A percentile compares a stretch with the other conserved stretches of the same genome.
These are phyloP conservation scores for Trichophaea hybrida DNA, from an alignment of 2,329 filamentous ascomycete genomes.

Conservation along the genomic window DNA sequence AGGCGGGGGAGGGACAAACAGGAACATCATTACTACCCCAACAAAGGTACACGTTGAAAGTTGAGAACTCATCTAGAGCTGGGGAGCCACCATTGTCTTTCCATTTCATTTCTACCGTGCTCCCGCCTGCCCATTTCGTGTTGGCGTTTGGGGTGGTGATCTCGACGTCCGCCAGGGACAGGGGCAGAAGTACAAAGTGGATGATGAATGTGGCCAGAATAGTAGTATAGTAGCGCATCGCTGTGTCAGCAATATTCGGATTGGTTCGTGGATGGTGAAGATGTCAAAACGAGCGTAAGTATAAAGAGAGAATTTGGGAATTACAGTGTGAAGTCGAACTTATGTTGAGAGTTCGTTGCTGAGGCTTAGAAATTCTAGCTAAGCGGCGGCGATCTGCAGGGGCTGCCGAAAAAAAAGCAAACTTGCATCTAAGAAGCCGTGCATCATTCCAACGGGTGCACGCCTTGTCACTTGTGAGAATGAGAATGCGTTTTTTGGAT, in stretches of 20 bases:
- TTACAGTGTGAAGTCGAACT: too few relatives aligned
- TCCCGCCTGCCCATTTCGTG: slow-evolving; percentile 4
- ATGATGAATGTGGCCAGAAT: slow-evolving; percentile 13
- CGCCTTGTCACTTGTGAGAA: too few relatives aligned
- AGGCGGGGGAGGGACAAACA: slow-evolving; percentile 1
- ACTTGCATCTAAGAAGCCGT: too few relatives aligned
- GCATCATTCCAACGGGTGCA: too few relatives aligned
- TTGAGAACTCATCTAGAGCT: slow-evolving; percentile 8
- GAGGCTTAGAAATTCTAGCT: too few relatives aligned
- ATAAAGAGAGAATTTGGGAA: too few relatives aligned
- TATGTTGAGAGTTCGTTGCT: too few relatives aligned
- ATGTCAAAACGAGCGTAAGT: too few relatives aligned
- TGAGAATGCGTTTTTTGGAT: too few relatives aligned
- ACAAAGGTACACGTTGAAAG: slow-evolving; percentile 11
- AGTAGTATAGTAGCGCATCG: background rate
- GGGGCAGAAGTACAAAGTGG: slow-evolving; percentile 20
- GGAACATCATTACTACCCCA: slow-evolving; percentile 8
- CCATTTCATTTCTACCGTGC: slow-evolving; percentile 11
- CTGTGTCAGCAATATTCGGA: background rate
- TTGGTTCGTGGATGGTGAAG: too few relatives aligned
- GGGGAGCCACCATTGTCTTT: slow-evolving; percentile 2
- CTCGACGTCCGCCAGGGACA: slow-evolving; percentile 27
- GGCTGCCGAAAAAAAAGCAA: too few relatives aligned
- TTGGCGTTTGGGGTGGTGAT: slow-evolving; percentile 5
- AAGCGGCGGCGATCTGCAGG: too few relatives aligned